Evolutionary conservation across 75 land plant species (phyloP).

Genomic region (Sequoia sempervirens): DNA sequence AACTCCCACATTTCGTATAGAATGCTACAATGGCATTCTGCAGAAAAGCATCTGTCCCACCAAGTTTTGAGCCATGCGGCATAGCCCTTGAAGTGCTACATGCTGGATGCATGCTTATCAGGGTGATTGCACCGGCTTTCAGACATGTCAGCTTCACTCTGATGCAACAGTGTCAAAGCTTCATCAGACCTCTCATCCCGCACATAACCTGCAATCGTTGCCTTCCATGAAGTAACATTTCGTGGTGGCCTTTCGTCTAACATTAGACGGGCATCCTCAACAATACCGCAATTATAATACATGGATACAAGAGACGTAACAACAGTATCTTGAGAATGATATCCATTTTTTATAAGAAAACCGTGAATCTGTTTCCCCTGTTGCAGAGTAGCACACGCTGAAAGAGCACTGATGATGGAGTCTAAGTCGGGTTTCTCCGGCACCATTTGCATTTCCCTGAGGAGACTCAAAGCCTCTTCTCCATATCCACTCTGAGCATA

Average conservation of each 20-base stretch:
- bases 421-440: slow-evolving; percentile 6
- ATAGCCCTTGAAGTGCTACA: not conserved
- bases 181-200: slow-evolving; percentile 34
- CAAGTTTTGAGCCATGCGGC: slow-evolving; percentile 22
- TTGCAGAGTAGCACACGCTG: slow-evolving; percentile 28
- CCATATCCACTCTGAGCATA: slow-evolving; percentile 21
- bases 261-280: slow-evolving; percentile 23
- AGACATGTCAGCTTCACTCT: slow-evolving; percentile 20
- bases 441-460: slow-evolving; percentile 21
- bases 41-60: slow-evolving; percentile 34
- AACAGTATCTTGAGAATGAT: slow-evolving; percentile 11
- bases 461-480: slow-evolving; percentile 23
- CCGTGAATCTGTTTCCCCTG: slow-evolving; percentile 35
- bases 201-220: slow-evolving; percentile 42
- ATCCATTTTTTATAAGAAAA: slow-evolving; percentile 22
- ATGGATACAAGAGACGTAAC: slow-evolving; percentile 43
- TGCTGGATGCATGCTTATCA: not conserved
- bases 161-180: slow-evolving; percentile 22
- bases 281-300: slow-evolving; percentile 42
- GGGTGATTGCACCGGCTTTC: slow-evolving; percentile 14
- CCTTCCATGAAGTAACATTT: slow-evolving; percentile 43
- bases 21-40: slow-evolving; percentile 45
- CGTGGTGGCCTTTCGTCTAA: slow-evolving; percentile 39
- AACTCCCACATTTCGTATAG: slow-evolving; percentile 45
- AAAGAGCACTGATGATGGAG: slow-evolving; percentile 21